Evolutionary conservation across 495 filamentous ascomycete species (phyloP), one percentile per base, ranked within the genome.

Genomic region (Letharia lupina): DNA sequence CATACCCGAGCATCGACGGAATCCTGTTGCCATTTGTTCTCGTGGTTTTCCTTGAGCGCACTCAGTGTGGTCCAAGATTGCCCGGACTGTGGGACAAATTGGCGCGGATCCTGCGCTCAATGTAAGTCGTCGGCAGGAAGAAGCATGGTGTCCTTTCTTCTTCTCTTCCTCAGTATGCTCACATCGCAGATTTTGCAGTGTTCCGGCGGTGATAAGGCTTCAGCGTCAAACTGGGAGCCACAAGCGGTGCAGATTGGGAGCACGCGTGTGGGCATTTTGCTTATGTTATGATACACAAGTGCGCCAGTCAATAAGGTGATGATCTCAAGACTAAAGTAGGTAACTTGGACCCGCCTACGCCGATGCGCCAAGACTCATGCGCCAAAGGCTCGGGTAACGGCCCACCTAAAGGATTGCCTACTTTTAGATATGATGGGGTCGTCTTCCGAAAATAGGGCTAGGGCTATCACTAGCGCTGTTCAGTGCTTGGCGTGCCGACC

Each of bases 161-260:
- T n/a, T 35, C 33, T 12, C 18, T 1, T 31, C 11, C 31, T 31
- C n/a, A 6, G 16, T 3, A 37, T 20, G 33, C 70, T 81, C 72
- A 87, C 88, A 75, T 91, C 89, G 74, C 89, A 93, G 65, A 93
- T 90, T 61, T 84, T 82, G 77, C 89, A 93, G 9, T 75, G 79
- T 23, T 72, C 77, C 28, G 83, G 77, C 16, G 76, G 50, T n/a
- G 67, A 50, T 20, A 73, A 72, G 66, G 15, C 16, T 18, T 62
- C 40, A 23, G 15, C 6, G 13, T 52, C 56, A 35, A 47, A 68
- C 42, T 69, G 69, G 6, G 69, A 62, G 18, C 67, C 69, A 48
- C 69, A 71, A 16, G 67, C 69, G 1, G 64, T 62, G 44, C 69
- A 71, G 31, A 71, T 64, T 40, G 67, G 67, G 16, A 69, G 61